Base-by-base conservation (phyloP, 371 early-diverging fungal genomes). In the Mucor sp. region DNA sequence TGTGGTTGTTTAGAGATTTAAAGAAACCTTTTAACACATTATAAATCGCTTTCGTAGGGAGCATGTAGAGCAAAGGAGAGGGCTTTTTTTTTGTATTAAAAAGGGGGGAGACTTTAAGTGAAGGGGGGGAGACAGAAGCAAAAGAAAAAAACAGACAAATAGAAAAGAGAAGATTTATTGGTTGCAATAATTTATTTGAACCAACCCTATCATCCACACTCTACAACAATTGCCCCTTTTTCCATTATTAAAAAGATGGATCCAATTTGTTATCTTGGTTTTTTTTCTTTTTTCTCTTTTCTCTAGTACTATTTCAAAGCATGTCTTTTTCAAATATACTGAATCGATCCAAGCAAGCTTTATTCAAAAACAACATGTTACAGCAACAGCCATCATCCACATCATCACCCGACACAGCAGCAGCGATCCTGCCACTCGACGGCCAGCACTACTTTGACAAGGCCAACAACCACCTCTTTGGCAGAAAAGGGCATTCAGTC, bases 391-490 rank as follows among this genome's bases (percentile, higher is more conserved):
- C 58, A 43, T 28, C 50, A 43, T 30, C 30, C 30, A 47, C 41
- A 60, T 0, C 41, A 37, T 47, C 35, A 60, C n/a, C n/a, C n/a
- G 48, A 58, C n/a, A 28, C 61, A 58, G 6, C 30, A 30, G 30
- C 30, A 6, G 27, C 61, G 60, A 44, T 27, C 19, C 41, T 58
- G 55, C 27, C 30, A 28, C 19, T 47, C 19, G 68, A 69, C 67
- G 71, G 62, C 12, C 37, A 72, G 28, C 62, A 70, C 59, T 74
- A 77, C 50, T 82, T 79, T 66, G 71, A 82, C 8, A 77, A 76
- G 55, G 86, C 74, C 30, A 81, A 85, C 62, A 65, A 62, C 14
- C 71, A 79, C 41, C 66, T 86, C n/a, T 85, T 86, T 75, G 95
- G 94, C 30, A 77, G 80, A 57, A 70, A 75, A 27, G 80, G 81